Evolutionary conservation across 2,329 filamentous ascomycete genomes (phyloP), one percentile per base, ranked within the genome.

Genomic region (Huntiella bhutanensis): DNA sequence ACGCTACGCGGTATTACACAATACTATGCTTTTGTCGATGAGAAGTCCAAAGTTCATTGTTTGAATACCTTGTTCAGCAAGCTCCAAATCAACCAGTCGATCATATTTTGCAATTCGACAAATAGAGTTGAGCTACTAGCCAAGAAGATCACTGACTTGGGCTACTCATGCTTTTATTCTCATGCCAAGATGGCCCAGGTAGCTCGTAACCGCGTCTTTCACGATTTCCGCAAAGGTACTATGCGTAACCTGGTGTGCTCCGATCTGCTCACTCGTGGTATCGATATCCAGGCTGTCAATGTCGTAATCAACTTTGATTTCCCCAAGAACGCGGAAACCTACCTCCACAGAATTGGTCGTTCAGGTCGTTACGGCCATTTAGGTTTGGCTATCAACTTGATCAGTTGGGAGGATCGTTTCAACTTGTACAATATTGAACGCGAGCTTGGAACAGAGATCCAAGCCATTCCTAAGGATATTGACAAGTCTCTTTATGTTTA

Each of bases 251-350:
- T 98, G 34, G 91, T 98, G 52, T 98, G 91, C 65, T 98, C 92
- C 2, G 91, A 98, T 65, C 71, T 98, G 35, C 74, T 98, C 53
- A 98, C 91, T 52, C 87, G 91, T 65, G 91, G 91, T 77, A 98
- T 98, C 58, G 91, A 98, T 65, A 98, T 98, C 53, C 91, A 98
- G 64, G 91, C 91, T 46, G 91, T 98, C 58, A 98, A 98, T 56
- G 91, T 98, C 47, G 91, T 98, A 60, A 98, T 98, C 75, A 98
- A 98, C 68, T 98, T 98, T 58, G 91, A 98, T 59, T 98, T 98
- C 62, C 91, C 91, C 46, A 98, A 98, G 69, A 98, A 98, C 57
- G 92, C 91, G 12, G 91, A 98, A 66, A 98, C 91, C 0, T 98
- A 98, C 60, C 77, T 98, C 49, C 91, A 98, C 66, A 85, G 91